Percentiles rank a stretch among this genome's conserved stretches.
These are phyloP conservation scores for Lentinula novae-zelandiae DNA, from an alignment of 1,284 basidiomycete species.

Conservation along the genomic window DNA sequence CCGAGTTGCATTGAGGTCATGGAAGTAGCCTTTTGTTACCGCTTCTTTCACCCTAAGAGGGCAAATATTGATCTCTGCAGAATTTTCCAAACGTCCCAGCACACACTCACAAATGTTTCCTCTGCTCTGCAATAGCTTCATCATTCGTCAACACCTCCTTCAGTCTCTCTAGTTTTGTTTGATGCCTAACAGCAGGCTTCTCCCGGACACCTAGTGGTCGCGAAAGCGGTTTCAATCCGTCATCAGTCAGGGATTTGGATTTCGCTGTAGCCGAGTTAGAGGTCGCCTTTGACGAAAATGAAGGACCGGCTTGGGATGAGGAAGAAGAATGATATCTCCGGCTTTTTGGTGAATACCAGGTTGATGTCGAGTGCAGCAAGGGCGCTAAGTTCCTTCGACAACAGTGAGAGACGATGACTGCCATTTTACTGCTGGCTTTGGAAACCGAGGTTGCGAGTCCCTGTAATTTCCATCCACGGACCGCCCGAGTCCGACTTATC, in stretches of 20 bases:
- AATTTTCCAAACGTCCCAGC: slow-evolving; percentile 23
- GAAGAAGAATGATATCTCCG: not conserved
- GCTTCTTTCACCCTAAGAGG: slow-evolving; percentile 72
- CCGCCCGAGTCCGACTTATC: not conserved
- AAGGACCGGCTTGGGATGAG: not conserved
- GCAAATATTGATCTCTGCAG: not conserved
- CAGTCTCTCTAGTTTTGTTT: slow-evolving; percentile 64
- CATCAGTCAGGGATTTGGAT: not conserved
- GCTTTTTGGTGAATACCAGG: not conserved
- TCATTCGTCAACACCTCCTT: slow-evolving; percentile 67
- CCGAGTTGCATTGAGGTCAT: slow-evolving; percentile 82
- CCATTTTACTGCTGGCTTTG: not conserved
- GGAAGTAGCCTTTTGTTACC: slow-evolving; percentile 82
- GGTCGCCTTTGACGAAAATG: not conserved
- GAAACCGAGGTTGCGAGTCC: not conserved
- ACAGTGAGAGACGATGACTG: not conserved
- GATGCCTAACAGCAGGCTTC: slow-evolving; percentile 51
- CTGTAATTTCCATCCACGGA: not conserved
- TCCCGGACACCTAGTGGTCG: slow-evolving; percentile 73
- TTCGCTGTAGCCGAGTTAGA: not conserved
- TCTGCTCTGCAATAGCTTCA: slow-evolving; percentile 67
- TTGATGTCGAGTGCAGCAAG: not conserved
- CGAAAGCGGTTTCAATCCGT: slow-evolving; percentile 52
- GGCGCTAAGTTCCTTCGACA: not conserved
- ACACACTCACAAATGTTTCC: slow-evolving; percentile 70